These are phyloP conservation scores for Paecilomyces formosus DNA, from an alignment of 2,329 filamentous ascomycete genomes.

Conservation along the genomic window DNA sequence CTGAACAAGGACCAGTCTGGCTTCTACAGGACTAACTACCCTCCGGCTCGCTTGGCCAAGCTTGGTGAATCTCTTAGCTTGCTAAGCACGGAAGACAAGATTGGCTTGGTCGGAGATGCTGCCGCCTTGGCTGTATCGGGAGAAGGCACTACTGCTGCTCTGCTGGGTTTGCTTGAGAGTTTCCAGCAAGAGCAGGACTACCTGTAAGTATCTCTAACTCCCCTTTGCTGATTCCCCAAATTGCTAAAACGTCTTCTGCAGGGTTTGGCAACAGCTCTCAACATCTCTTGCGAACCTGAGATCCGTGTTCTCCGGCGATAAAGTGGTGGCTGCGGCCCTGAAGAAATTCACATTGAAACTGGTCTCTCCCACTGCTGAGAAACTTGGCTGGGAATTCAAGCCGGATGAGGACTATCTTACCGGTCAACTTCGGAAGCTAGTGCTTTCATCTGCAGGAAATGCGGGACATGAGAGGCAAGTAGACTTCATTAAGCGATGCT, in stretches of 20 bases:
- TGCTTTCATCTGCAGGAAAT: slow-evolving; percentile 68
- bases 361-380: slow-evolving; percentile 64
- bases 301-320: slow-evolving; percentile 75
- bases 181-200: slow-evolving; percentile 76
- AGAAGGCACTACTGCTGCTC: slow-evolving; percentile 69
- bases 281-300: slow-evolving; percentile 69
- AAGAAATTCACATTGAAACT: slow-evolving; percentile 74
- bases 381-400: slow-evolving; percentile 80
- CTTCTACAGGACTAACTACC: slow-evolving; percentile 91
- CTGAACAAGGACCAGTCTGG: slow-evolving; percentile 84
- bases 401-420: slow-evolving; percentile 72
- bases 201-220: slow-evolving; percentile 42
- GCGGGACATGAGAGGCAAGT: slow-evolving; percentile 68
- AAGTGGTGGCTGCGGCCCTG: slow-evolving; percentile 62
- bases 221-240: neutral
- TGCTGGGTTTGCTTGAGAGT: slow-evolving; percentile 78
- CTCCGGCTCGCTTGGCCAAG: slow-evolving; percentile 71
- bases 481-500: neutral
- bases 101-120: slow-evolving; percentile 83
- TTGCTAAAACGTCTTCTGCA: slow-evolving; percentile 18
- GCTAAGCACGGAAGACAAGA: slow-evolving; percentile 81
- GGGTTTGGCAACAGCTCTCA: slow-evolving; percentile 79
- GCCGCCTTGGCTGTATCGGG: slow-evolving; percentile 84
- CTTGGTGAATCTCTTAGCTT: slow-evolving; percentile 69
- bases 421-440: slow-evolving; percentile 71